Evolutionary conservation across 1,284 basidiomycete genomes (phyloP).

Genomic region (Boletus mariae): DNA sequence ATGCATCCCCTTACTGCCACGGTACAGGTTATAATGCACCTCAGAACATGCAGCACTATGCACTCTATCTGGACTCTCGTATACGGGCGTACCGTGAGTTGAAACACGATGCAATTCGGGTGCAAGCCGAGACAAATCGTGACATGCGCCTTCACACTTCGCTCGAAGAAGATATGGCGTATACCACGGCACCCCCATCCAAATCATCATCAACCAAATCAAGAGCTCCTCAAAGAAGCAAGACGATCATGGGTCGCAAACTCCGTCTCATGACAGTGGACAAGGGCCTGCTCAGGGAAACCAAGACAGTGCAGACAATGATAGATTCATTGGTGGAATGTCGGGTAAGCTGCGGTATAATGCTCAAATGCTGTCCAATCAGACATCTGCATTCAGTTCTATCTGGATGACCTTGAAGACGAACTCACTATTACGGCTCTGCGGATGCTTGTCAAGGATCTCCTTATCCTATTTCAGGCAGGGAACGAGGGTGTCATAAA

Average conservation of each 20-base stretch:
- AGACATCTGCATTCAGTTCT: conserved; percentile 59
- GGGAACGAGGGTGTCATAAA: conserved; percentile 99
- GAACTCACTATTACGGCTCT: conserved; percentile 88
- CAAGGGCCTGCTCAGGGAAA: conserved; percentile 92
- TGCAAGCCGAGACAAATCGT: conserved; percentile 86
- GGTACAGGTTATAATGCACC: conserved; percentile 76
- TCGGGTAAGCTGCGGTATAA: conserved; percentile 49
- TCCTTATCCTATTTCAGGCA: conserved; percentile 93
- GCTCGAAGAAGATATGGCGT: conserved; percentile 52
- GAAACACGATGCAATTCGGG: conserved; percentile 90
- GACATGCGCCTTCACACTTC: conserved; percentile 66
- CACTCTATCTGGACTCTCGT: conserved; percentile 84
- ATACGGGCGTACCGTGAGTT: conserved; percentile 89
- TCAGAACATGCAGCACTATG: conserved; percentile 84
- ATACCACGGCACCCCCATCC: conserved; percentile 26
- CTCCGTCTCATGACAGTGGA: conserved; percentile 92
- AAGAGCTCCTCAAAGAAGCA: conserved; percentile 52
- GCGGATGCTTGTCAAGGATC: conserved; percentile 95
- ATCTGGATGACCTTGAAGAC: conserved; percentile 89
- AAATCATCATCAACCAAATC: conserved; percentile 29
- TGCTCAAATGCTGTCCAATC: not conserved
- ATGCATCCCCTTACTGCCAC: conserved; percentile 4
- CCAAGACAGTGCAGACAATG: conserved; percentile 85
- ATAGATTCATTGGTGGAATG: conserved; percentile 87
- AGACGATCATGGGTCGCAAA: conserved; percentile 79